Base-by-base conservation (phyloP, 371 early-diverging fungal genomes). In the Mucor plumbeus region DNA sequence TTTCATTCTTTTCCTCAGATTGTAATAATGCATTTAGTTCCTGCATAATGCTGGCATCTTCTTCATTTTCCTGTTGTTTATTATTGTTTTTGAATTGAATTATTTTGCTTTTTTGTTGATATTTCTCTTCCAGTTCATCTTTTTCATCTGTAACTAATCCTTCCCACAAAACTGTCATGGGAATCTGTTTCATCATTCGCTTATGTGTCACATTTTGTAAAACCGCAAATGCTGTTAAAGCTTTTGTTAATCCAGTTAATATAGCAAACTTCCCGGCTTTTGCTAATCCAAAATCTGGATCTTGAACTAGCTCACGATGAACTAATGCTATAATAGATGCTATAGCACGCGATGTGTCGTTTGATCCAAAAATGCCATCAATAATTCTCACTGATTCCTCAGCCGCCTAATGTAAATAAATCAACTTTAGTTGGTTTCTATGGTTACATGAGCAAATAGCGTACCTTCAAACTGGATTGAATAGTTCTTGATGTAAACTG, bases 331-430 rank as follows among this genome's bases (percentile, higher is more conserved):
- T 84, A 47, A 95, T 85, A 7, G 94, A 90, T 0, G 93, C 91
- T 35, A 95, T 76, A 1, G 93, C 94, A 15, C 88, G 84, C 9
- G 94, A 94, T 1, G 95, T 94, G 65, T 95, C 95, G 17, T 94
- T 95, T 6, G 90, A 86, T 14, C 95, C 95, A 78, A 95, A 95
- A 4, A 96, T 69, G 0, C 92, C 93, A 76, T 95, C 97, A 13
- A 95, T 79, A n/a, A 94, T 75, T 3, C 91, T 84, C 1, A 95
- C 93, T n/a, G 90, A 89, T 71, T 96, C 95, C 57, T 95, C 94
- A 0, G 95, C 94, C 26, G 89, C 86, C 87, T 88, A 48, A 21
- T 19, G 1, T 21, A 4, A 21, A 50, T 50, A 19, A 50, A 19
- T 50, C 1, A 11, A 26, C 3, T 26, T 3, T 26, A 26, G 26